Base-by-base conservation (phyloP, 2,329 filamentous ascomycete genomes). In the Ascosphaera apis region DNA sequence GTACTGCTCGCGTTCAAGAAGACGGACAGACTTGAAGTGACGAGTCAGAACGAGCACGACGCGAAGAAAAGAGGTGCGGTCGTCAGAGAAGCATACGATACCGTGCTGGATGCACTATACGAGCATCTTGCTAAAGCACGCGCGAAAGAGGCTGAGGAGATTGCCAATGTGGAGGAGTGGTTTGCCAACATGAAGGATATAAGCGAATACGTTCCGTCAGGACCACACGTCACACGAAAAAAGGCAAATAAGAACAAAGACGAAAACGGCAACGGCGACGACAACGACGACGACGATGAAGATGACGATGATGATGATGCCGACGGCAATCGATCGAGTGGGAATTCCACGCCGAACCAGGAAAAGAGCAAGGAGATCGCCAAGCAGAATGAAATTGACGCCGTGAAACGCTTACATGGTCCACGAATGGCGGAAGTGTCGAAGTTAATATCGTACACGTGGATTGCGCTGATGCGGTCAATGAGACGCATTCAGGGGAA, bases 401-500 rank as follows among this genome's bases (percentile, higher is more conserved):
- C 62, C 4, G 61, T 72, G 31, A 62, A 66, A 47, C 68, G 77
- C 40, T 72, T 72, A 8, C 77, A 79, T 48, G 68, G 71, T 5
- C 67, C 68, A 3, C 81, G 92, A 48, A 72, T 75, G 23, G 72
- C 76, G 18, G 63, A 78, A 12, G 65, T 95, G 15, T 86, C 78
- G 31, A 75, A 77, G 46, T 86, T 81, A 1, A 75, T 98, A 37
- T 91, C 88, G 0, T 84, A 82, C 48, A 76, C 83, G 3, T 98
- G 88, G 88, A 91, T 95, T 48, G 82, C 83, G 12, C 64, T 95
- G 40, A 91, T 92, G 57, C 75, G 88, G 35, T 79, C 86, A 3
- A 92, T 92, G 70, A 79, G 88, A 38, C 80, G 88, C 36, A 76
- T 95, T 12, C 84, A 95, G 55, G 91, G 88, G 41, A 75, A 76